Evolutionary conservation across 2,329 filamentous ascomycete genomes (phyloP), one percentile per base, ranked within the genome.

Genomic region (Lecanicillium sp.): DNA sequence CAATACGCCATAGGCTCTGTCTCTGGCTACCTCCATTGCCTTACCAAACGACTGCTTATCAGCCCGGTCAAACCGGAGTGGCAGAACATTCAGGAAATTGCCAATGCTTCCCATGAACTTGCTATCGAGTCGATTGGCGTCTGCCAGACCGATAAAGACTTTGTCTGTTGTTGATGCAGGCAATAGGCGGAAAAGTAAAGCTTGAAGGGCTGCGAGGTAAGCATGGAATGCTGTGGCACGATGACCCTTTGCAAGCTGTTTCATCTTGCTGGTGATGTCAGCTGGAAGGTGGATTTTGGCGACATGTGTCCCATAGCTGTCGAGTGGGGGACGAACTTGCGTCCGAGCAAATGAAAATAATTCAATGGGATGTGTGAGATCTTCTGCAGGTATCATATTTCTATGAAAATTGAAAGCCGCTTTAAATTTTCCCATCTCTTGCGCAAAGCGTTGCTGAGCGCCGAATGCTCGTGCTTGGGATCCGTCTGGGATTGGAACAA

Each of bases 301-400:
- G n/a, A 31, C 18, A 12, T 30, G 14, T 9, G 27, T 38, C 12
- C 18, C 14, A 16, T 40, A 43, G 1, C 32, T 20, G 11, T 38
- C 34, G 2, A 46, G 35, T 5, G 38, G 22, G 9, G 13, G 33
- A n/a, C 33, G 33, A 12, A 37, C n/a, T n/a, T 9, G 35, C 47
- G 13, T 8, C 17, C 13, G 25, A 5, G 39, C 33, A 13, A 37
- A 33, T 1, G 39, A 33, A 14, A 41, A 30, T 2, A 37, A 19
- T 5, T 33, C 29, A 2, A 41, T 34, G 14, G 39, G 39, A 5
- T n/a, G 16, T 6, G 12, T 15, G 5, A 39, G 29, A 17, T 33
- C 28, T 14, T 13, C 16, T 4, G 4, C 9, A 12, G 31, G 33
- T n/a, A 41, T n/a, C 2, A 30, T 32, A 9, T 25, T 18, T 9